Evolutionary conservation across 2,329 filamentous ascomycete genomes (phyloP).

Genomic region (Alternaria viburni): DNA sequence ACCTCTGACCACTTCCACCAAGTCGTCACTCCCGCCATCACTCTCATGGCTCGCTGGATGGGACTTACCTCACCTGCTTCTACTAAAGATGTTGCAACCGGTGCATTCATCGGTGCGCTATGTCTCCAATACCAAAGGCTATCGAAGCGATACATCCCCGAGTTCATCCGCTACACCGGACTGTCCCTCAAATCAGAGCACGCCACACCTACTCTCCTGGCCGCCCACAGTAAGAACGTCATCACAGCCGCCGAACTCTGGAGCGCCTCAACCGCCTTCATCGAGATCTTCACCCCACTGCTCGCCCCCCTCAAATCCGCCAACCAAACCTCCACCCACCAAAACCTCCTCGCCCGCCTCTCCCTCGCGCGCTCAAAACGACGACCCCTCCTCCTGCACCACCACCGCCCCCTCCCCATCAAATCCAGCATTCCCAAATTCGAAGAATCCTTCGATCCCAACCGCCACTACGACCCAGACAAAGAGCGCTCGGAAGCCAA

Average conservation of each 20-base stretch:
- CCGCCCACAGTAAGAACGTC: conserved; percentile 70
- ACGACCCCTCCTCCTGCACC: conserved; percentile 83
- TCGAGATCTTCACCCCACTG: conserved; percentile 76
- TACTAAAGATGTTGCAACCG: conserved; percentile 71
- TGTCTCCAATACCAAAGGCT: conserved; percentile 81
- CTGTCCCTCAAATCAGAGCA: conserved; percentile 67
- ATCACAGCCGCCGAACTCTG: conserved; percentile 74
- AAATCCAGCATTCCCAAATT: conserved; percentile 91
- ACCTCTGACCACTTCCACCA: conserved; percentile 98
- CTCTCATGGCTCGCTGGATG: conserved; percentile 83
- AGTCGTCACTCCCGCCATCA: conserved; percentile 86
- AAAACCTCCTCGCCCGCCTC: conserved; percentile 68
- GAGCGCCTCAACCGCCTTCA: conserved; percentile 74
- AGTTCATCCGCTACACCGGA: conserved; percentile 80
- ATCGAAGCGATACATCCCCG: conserved; percentile 87
- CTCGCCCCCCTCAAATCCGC: conserved; percentile 41
- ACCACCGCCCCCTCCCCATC: conserved; percentile 87
- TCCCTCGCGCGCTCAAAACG: conserved; percentile 69
- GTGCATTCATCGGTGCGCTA: conserved; percentile 79
- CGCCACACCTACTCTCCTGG: conserved; percentile 56
- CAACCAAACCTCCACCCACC: conserved; percentile 57
- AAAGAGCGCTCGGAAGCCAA: conserved; percentile 83
- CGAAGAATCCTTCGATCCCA: conserved; percentile 91
- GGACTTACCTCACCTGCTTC: conserved; percentile 74
- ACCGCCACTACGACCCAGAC: conserved; percentile 97